Base-by-base conservation (phyloP, 495 filamentous ascomycete genomes). In the Ramalina intermedia region DNA sequence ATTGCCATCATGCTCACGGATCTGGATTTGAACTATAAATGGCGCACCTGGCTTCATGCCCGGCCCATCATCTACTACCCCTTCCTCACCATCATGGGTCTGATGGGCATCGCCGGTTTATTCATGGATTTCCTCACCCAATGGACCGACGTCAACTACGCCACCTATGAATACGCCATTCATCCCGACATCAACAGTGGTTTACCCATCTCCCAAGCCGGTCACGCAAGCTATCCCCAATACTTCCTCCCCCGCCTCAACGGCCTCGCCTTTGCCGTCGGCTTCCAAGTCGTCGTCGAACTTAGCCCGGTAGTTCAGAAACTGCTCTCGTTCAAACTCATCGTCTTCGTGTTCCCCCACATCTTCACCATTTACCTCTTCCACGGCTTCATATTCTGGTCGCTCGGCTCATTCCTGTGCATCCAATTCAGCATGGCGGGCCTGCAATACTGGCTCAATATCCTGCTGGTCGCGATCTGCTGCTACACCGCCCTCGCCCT, bases 321-420 rank as follows among this genome's bases (percentile, higher is more conserved):
- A 42, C 21, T 63, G 9, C 57, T 69, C 20, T 60, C 55, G 17
- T 37, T 44, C n/a, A 57, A 52, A 16, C 40, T 59, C 49, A 54
- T 69, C 42, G 49, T 66, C 18, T 52, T 54, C 50, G 46, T 69
- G 14, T 68, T 70, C 60, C 67, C 67, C 12, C 66, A 68, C 50
- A 63, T 65, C 48, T 68, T 68, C 55, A 68, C 64, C 44, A 67
- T 69, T 40, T 69, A 69, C 51, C 60, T 68, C 37, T 54, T 69
- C 51, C 66, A 67, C 57, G 66, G 65, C 53, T 49, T 69, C 20
- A 54, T 66, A 13, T 64, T 65, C 55, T 69, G 66, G 66, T 56
- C 43, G 37, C 55, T 65, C 48, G 64, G 64, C n/a, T 47, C 57
- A 16, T 51, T 54, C 47, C 38, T 58, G 6, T 55, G 50, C 27